Evolutionary conservation across 257 asterid species (phyloP), one percentile per base, ranked within the genome.

Genomic region (Ocimum tenuiflorum): DNA sequence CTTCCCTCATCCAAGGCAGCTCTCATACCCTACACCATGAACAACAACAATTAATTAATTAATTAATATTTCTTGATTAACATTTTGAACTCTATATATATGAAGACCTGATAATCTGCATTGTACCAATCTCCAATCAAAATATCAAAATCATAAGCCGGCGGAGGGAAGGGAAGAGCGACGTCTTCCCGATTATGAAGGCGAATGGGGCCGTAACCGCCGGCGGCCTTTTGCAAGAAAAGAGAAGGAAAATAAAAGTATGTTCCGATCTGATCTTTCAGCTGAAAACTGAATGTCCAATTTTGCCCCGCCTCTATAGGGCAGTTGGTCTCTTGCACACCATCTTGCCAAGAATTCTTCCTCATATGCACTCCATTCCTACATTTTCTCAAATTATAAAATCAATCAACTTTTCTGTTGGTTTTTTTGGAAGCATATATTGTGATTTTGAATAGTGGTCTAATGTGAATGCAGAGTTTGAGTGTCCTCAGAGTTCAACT

Each of bases 151-250:
- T 39, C 45, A 39, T 39, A 4, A 39, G 1, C 45, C 1, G 45
- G 45, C 10, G 1, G 45, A 39, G 45, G 13, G 7, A 49, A 49
- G 0, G 79, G 79, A 50, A 68, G 20, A 4, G 78, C 63, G 12
- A 67, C 14, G 1, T 18, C 2, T 0, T 1, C 42, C 0, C 20
- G 43, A 29, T 73, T 70, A 57, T 59, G 9, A 20, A 76, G 31
- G 14, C 72, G 79, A 48, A 76, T 76, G 7, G 82, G 64, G 18
- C 85, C 81, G 15, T 69, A 76, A 5, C 81, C 85, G 13, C 82
- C 85, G 8, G 78, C 85, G 15, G 85, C 82, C 67, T 76, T 80
- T 3, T 80, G 85, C 51, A 80, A 48, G 43, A 49, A 42, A 15
- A 73, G 73, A 5, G 85, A 73, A 45, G 85, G 82, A 33, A 70